These are phyloP conservation scores for Wallacemonas rigidus DNA, from an alignment of 208 protist species.

Conservation along the genomic window DNA sequence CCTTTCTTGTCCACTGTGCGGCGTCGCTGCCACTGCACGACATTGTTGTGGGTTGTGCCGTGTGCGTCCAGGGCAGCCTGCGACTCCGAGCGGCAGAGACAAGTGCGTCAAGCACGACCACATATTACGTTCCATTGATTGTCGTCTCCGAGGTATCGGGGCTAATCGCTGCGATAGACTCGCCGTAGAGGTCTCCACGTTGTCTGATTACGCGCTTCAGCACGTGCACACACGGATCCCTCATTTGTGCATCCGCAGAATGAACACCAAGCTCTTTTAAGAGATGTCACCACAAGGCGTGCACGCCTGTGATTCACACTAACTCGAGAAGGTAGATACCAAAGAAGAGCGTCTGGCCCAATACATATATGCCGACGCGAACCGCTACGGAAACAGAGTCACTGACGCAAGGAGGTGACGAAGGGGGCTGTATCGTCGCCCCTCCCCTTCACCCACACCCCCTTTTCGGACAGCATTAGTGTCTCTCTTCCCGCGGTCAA, in stretches of 20 bases:
- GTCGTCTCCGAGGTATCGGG: constrained; percentile 52
- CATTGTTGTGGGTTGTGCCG: constrained; percentile 8
- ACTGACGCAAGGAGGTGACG: too few relatives aligned
- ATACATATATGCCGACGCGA: too few relatives aligned
- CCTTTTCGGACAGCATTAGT: too few relatives aligned
- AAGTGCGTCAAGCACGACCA: constrained; percentile 6
- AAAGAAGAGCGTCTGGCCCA: too few relatives aligned
- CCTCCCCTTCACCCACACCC: too few relatives aligned
- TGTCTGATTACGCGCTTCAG: too few relatives aligned
- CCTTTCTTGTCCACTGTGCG: constrained; percentile 62
- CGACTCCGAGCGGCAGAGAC: background rate
- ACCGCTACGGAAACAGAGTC: too few relatives aligned
- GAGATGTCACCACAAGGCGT: too few relatives aligned
- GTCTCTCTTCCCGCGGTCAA: too few relatives aligned
- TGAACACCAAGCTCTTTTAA: background rate
- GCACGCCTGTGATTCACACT: too few relatives aligned
- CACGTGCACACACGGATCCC: background rate
- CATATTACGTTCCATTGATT: constrained; percentile 52
- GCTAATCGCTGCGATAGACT: constrained; percentile 26
- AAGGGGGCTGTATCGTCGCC: too few relatives aligned
- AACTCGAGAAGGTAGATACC: too few relatives aligned
- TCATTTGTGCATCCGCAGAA: background rate
- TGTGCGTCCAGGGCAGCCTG: constrained; percentile 17
- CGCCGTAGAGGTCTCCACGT: background rate
- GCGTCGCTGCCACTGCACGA: constrained; percentile 21